Evolutionary conservation across 1,284 basidiomycete species (phyloP).

Genomic region (Cronartium quercuum): DNA sequence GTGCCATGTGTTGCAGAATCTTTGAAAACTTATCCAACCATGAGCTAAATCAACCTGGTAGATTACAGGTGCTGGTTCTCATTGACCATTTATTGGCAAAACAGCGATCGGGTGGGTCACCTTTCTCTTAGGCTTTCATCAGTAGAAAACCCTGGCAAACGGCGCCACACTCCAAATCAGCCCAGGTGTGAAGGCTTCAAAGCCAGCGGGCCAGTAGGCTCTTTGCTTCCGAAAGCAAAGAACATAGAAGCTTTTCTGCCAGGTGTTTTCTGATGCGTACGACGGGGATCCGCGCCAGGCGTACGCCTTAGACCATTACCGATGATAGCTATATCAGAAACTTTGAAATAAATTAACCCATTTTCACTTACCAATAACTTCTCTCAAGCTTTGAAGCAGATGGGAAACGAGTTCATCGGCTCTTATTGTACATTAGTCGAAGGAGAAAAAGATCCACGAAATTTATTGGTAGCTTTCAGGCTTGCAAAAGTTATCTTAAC

Average conservation of each 20-base stretch:
- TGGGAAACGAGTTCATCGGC: constrained; percentile 65
- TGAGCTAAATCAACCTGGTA: constrained; percentile 70
- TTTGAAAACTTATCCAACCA: constrained; percentile 74
- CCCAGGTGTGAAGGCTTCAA: no score
- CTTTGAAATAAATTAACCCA: background rate
- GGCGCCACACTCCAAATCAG: no score
- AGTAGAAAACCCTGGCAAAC: no score
- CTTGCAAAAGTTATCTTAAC: constrained; percentile 76
- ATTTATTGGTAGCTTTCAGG: constrained; percentile 81
- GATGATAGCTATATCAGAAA: background rate
- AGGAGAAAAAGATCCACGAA: constrained; percentile 96
- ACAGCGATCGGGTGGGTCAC: constrained; percentile 60
- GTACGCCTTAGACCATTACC: background rate
- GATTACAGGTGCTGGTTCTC: constrained; percentile 74
- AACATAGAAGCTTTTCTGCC: background rate
- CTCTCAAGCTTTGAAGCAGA: constrained; percentile 55
- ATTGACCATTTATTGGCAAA: constrained; percentile 71
- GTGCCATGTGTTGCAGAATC: constrained; percentile 55
- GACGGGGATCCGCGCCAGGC: background rate
- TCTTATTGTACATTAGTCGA: constrained; percentile 75
- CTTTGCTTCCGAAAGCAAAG: no score
- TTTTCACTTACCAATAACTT: background rate
- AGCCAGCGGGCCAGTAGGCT: no score
- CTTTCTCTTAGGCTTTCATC: no score
- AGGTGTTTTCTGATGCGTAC: background rate